phyloP scores from a whole-genome alignment of 2,329 filamentous ascomycete species.

The Fusarium concolor region DNA sequence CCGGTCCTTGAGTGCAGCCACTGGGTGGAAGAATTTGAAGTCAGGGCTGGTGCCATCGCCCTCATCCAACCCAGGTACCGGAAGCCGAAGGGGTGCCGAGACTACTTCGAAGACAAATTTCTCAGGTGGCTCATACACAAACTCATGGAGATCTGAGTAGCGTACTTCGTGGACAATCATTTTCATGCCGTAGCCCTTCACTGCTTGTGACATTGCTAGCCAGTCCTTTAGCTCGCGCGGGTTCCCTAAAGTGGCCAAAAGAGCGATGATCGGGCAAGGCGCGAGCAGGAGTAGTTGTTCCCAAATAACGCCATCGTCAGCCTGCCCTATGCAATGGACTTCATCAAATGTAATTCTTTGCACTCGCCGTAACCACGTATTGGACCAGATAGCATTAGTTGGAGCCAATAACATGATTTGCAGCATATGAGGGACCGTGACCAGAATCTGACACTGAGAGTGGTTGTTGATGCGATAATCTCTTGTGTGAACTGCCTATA shows the following conservation, averaged over 20 bases:
- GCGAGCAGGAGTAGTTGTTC: constrained; percentile 80
- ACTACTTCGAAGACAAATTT: constrained; percentile 65
- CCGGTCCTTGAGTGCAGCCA: constrained; percentile 71
- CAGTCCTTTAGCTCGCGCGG: constrained; percentile 76
- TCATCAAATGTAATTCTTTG: constrained; percentile 86
- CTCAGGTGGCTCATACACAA: constrained; percentile 68
- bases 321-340: constrained; percentile 82
- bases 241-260: constrained; percentile 85
- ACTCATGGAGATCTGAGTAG: constrained; percentile 84
- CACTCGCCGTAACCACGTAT: constrained; percentile 72
- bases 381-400: constrained; percentile 66
- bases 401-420: constrained; percentile 81
- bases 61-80: constrained; percentile 59
- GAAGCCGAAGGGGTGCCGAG: constrained; percentile 54
- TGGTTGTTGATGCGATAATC: constrained; percentile 82
- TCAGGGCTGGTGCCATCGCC: constrained; percentile 56
- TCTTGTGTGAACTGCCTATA: constrained; percentile 83
- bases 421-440: constrained; percentile 82
- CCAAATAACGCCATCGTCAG: constrained; percentile 81
- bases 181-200: constrained; percentile 71
- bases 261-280: constrained; percentile 81
- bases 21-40: constrained; percentile 74
- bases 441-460: constrained; percentile 77
- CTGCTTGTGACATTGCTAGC: constrained; percentile 72
- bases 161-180: constrained; percentile 76